A percentile compares a stretch with the other conserved stretches of the same genome.
These are phyloP conservation scores for Ogataea wickerhamii DNA, from an alignment of 805 yeast species.

Conservation along the genomic window DNA sequence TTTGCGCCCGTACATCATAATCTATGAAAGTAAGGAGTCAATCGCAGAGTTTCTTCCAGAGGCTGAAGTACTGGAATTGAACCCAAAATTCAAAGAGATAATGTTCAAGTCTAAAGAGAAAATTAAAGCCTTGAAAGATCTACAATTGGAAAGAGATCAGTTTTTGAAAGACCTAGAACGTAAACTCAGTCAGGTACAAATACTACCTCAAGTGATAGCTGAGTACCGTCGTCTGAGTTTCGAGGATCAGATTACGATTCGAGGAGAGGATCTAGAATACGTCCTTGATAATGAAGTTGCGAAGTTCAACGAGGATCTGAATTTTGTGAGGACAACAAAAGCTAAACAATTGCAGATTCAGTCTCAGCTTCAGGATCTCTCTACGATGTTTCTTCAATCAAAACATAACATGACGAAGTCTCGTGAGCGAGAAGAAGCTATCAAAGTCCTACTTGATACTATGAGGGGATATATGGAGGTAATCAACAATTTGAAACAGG, in stretches of 20 bases:
- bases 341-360: slow-evolving; percentile 33
- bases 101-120: slow-evolving; percentile 36
- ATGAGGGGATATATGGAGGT: slow-evolving; percentile 54
- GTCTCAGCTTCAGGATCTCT: slow-evolving; percentile 33
- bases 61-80: slow-evolving; percentile 34
- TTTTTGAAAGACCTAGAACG: slow-evolving; percentile 41
- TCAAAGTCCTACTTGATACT: slow-evolving; percentile 50
- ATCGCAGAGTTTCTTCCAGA: slow-evolving; percentile 39
- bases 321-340: slow-evolving; percentile 41
- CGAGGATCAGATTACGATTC: slow-evolving; percentile 26
- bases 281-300: slow-evolving; percentile 40
- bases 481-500: slow-evolving; percentile 59
- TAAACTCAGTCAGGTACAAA: slow-evolving; percentile 43
- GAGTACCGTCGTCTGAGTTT: slow-evolving; percentile 26
- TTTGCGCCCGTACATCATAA: slow-evolving; percentile 44
- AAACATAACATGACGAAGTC: slow-evolving; percentile 31
- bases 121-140: slow-evolving; percentile 27
- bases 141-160: slow-evolving; percentile 37
- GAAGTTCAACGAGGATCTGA: slow-evolving; percentile 48
- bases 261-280: slow-evolving; percentile 34
- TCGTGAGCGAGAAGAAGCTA: slow-evolving; percentile 41
- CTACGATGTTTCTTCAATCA: slow-evolving; percentile 34
- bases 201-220: slow-evolving; percentile 49
- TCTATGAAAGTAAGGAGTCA: slow-evolving; percentile 32
- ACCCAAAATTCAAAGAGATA: slow-evolving; percentile 29